Conservation (phyloP, 331 rosid genomes). For the Saraca asoca region DNA sequence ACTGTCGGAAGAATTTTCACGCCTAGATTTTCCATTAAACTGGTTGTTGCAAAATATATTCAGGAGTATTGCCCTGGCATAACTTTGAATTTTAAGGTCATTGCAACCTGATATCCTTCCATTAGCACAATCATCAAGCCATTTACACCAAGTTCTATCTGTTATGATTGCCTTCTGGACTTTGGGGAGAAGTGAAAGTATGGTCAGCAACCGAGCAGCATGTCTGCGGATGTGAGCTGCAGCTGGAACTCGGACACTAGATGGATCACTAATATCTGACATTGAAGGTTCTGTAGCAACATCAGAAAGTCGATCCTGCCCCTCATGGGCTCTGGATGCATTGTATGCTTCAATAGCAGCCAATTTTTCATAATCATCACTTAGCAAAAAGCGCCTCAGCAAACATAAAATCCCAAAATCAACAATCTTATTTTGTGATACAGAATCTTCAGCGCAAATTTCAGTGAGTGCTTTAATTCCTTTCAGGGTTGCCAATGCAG, state of each 20-base stretch:
- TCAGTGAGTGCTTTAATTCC: constrained; percentile 91
- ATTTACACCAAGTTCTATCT: constrained; percentile 70
- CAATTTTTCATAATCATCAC: constrained; percentile 92
- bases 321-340: constrained; percentile 77
- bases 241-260: constrained; percentile 85
- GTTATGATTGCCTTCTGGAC: constrained; percentile 65
- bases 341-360: constrained; percentile 86
- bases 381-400: constrained; percentile 78
- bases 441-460: constrained; percentile 67
- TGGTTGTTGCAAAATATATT: constrained; percentile 61
- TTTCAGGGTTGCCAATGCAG: constrained; percentile 87
- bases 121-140: constrained; percentile 94
- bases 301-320: constrained; percentile 54
- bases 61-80: constrained; percentile 78
- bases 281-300: constrained; percentile 44
- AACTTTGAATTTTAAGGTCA: constrained; percentile 84
- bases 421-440: constrained; percentile 59
- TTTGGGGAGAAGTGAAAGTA: constrained; percentile 78
- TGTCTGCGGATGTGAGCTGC: constrained; percentile 92
- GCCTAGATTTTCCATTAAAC: constrained; percentile 41
- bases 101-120: constrained; percentile 87
- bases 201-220: constrained; percentile 85
- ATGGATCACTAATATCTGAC: constrained; percentile 55
- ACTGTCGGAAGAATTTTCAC: constrained; percentile 40
- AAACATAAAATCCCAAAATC: constrained; percentile 77